These are phyloP conservation scores for Candida schatavii DNA, from an alignment of 805 yeast species.

Conservation along the genomic window DNA sequence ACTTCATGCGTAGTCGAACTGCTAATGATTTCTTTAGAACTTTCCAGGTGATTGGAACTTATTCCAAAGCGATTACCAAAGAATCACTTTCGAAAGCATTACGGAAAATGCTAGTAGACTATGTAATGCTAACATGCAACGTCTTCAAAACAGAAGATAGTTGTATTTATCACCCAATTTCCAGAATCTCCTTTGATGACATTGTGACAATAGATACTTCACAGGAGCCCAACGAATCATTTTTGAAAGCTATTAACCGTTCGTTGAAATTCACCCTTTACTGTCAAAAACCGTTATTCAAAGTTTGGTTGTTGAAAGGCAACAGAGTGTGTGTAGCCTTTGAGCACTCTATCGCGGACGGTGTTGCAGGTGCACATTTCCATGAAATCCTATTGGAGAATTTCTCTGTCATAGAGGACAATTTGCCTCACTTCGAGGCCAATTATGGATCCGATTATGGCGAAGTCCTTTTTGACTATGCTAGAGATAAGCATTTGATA, in stretches of 20 bases:
- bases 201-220: slow-evolving; percentile 15
- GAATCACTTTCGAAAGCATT: slow-evolving; percentile 23
- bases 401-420: slow-evolving; percentile 17
- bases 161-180: slow-evolving; percentile 23
- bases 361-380: slow-evolving; percentile 31
- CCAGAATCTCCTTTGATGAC: slow-evolving; percentile 21
- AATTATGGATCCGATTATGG: slow-evolving; percentile 11
- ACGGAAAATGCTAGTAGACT: slow-evolving; percentile 30
- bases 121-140: slow-evolving; percentile 32
- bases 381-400: slow-evolving; percentile 33
- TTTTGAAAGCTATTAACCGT: slow-evolving; percentile 22
- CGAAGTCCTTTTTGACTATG: slow-evolving; percentile 18
- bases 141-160: slow-evolving; percentile 16
- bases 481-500: slow-evolving; percentile 17
- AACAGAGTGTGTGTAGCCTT: slow-evolving; percentile 22
- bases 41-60: slow-evolving; percentile 33
- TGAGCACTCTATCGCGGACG: slow-evolving; percentile 42
- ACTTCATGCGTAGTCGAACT: slow-evolving; percentile 33
- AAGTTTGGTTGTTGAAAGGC: slow-evolving; percentile 21
- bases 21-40: slow-evolving; percentile 26
- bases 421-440: slow-evolving; percentile 6
- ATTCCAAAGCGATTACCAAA: slow-evolving; percentile 18
- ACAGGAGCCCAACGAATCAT: slow-evolving; percentile 23
- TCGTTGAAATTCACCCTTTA: slow-evolving; percentile 18
- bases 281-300: slow-evolving; percentile 26